A percentile compares a stretch with the other conserved stretches of the same genome.
These are phyloP conservation scores for Nepenthes mirabilis DNA, from an alignment of 148 eudicot genomes.

Conservation along the genomic window DNA sequence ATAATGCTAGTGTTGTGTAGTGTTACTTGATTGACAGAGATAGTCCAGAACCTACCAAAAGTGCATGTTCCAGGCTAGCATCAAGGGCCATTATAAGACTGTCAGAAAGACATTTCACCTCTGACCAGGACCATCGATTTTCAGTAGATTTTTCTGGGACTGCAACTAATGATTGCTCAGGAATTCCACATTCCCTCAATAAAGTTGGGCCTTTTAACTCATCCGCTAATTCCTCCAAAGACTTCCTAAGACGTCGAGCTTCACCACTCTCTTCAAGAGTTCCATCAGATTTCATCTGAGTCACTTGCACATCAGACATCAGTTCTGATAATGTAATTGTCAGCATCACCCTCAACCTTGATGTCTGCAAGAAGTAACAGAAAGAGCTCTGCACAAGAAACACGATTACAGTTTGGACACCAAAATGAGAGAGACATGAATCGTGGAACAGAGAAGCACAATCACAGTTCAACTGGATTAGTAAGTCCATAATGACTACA, in stretches of 20 bases:
- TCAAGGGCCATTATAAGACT: constrained; percentile 83
- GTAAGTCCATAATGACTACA: background rate
- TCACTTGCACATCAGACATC: constrained; percentile 98
- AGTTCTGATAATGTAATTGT: constrained; percentile 94
- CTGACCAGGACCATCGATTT: constrained; percentile 88
- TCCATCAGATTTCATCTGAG: constrained; percentile 96
- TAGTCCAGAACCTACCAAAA: constrained; percentile 40
- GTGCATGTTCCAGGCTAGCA: constrained; percentile 95
- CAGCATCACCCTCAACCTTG: constrained; percentile 85
- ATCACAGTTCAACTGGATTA: background rate
- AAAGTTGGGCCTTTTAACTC: constrained; percentile 48
- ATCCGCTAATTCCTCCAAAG: constrained; percentile 92
- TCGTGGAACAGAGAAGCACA: background rate
- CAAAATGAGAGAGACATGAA: background rate
- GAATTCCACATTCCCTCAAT: constrained; percentile 69
- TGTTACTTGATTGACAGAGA: background rate
- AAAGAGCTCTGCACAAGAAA: constrained; percentile 74
- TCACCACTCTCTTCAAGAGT: constrained; percentile 98
- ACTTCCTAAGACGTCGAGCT: constrained; percentile 77
- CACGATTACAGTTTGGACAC: background rate
- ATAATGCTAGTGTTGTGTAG: too few species aligned
- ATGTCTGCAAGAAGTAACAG: constrained; percentile 68
- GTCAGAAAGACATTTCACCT: constrained; percentile 61
- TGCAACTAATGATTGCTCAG: constrained; percentile 51
- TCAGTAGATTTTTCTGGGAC: constrained; percentile 42